These are phyloP conservation scores for Acmispon strigosus DNA, from an alignment of 306 rosid species.

Conservation along the genomic window DNA sequence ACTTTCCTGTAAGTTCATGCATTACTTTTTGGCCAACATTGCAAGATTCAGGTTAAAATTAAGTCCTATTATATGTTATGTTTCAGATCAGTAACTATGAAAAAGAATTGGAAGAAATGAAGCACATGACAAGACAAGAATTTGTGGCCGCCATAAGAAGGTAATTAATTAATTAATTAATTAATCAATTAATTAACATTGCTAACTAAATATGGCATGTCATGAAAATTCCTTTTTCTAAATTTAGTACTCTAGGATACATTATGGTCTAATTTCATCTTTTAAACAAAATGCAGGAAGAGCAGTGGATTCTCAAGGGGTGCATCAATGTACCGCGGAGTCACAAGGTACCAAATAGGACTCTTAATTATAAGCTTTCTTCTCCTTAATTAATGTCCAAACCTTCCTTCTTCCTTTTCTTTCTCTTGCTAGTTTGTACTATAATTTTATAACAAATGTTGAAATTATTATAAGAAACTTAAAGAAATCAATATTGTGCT, in stretches of 20 bases:
- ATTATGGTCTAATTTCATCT: not conserved
- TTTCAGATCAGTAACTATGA: constrained; percentile 85
- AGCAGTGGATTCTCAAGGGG: constrained; percentile 99
- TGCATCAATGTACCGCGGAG: constrained; percentile 99
- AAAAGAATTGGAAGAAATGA: constrained; percentile 96
- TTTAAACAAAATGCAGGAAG: constrained; percentile 46
- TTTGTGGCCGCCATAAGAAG: constrained; percentile 97
- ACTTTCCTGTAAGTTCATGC: constrained; percentile 56
- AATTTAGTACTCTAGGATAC: not conserved
- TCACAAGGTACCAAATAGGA: constrained; percentile 63
- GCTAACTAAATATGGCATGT: too few relatives aligned
- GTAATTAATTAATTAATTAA: constrained; percentile 25
- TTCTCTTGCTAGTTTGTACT: too few relatives aligned
- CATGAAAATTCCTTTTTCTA: not conserved
- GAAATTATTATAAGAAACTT: too few relatives aligned
- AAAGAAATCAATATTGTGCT: too few relatives aligned
- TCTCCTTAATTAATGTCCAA: too few relatives aligned
- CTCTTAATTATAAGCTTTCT: not conserved
- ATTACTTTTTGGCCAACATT: not conserved
- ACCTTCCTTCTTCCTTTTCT: too few relatives aligned
- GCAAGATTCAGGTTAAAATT: not conserved
- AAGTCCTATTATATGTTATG: not conserved
- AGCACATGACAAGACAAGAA: constrained; percentile 97
- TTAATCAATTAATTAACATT: not conserved
- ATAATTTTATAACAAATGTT: too few relatives aligned